These are phyloP conservation scores for Metarhizium album DNA, from an alignment of 2,329 filamentous ascomycete genomes.

Conservation along the genomic window DNA sequence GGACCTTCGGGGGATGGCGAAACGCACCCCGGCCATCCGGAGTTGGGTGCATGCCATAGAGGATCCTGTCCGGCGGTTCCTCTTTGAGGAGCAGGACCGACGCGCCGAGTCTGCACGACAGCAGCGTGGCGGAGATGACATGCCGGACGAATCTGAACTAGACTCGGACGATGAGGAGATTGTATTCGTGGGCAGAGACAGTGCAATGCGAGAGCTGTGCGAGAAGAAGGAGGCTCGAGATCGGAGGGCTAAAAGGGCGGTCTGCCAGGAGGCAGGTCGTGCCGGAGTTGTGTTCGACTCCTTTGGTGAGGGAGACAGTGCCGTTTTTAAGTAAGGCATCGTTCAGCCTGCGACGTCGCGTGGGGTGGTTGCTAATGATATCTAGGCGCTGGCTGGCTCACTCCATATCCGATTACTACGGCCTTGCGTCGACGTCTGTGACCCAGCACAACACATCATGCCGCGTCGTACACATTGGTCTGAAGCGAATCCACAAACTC, in stretches of 20 bases:
- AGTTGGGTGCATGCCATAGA: constrained; percentile 76
- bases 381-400: constrained; percentile 82
- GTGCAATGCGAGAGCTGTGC: constrained; percentile 38
- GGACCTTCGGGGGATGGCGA: constrained; percentile 70
- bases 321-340: constrained; percentile 65
- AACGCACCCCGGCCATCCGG: constrained; percentile 68
- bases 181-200: constrained; percentile 70
- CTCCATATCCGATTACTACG: constrained; percentile 86
- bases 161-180: constrained; percentile 68
- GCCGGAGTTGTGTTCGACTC: constrained; percentile 70
- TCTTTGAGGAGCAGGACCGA: constrained; percentile 37
- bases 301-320: constrained; percentile 61
- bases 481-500: constrained; percentile 38
- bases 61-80: constrained; percentile 68
- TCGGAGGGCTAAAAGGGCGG: constrained; percentile 40
- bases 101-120: constrained; percentile 7
- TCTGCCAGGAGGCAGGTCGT: constrained; percentile 48
- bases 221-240: constrained; percentile 30
- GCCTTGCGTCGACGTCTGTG: constrained; percentile 72
- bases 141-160: constrained; percentile 18
- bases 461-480: constrained; percentile 73
- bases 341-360: background rate
- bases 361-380: background rate
- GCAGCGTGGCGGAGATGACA: constrained; percentile 14
- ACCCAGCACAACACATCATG: constrained; percentile 59